Percentiles rank a stretch among this genome's conserved stretches.
Conservation (phyloP, 768 basidiomycete species). For the Leccinellum luteum region DNA sequence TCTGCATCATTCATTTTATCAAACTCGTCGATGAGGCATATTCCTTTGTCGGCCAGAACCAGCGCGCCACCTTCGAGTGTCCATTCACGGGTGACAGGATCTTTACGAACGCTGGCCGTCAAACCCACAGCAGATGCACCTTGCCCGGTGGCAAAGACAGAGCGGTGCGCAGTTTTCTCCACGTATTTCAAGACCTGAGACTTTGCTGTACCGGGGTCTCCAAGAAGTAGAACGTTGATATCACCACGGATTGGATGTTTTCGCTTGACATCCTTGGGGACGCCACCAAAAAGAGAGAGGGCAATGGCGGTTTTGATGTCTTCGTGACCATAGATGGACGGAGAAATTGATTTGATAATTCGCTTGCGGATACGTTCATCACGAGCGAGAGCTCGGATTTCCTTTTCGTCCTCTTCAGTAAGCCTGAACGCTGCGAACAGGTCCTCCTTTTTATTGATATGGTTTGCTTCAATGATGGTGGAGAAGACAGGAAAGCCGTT, state of each 20-base stretch:
- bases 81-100: conserved; percentile 97
- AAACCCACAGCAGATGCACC: conserved; percentile 98
- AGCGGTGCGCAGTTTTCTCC: conserved; percentile 97
- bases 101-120: conserved; percentile 98
- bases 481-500: conserved; percentile 99
- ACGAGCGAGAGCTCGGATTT: conserved; percentile 81
- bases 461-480: conserved; percentile 96
- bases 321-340: conserved; percentile 98
- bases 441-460: conserved; percentile 99
- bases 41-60: conserved; percentile 98
- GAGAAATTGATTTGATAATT: conserved; percentile 97
- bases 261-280: conserved; percentile 93
- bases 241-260: conserved; percentile 97
- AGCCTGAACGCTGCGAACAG: conserved; percentile 97
- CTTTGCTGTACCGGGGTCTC: conserved; percentile 98
- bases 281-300: conserved; percentile 91
- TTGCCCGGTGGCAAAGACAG: conserved; percentile 97
- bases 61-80: conserved; percentile 97
- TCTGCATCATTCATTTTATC: conserved; percentile 99
- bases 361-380: conserved; percentile 96
- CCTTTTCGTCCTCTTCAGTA: conserved; percentile 94
- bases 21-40: conserved; percentile 97
- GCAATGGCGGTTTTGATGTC: conserved; percentile 98
- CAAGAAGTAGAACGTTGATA: conserved; percentile 93
- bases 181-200: conserved; percentile 99